Conservation (phyloP, 2,329 filamentous ascomycete species). For the Apiospora sp. region DNA sequence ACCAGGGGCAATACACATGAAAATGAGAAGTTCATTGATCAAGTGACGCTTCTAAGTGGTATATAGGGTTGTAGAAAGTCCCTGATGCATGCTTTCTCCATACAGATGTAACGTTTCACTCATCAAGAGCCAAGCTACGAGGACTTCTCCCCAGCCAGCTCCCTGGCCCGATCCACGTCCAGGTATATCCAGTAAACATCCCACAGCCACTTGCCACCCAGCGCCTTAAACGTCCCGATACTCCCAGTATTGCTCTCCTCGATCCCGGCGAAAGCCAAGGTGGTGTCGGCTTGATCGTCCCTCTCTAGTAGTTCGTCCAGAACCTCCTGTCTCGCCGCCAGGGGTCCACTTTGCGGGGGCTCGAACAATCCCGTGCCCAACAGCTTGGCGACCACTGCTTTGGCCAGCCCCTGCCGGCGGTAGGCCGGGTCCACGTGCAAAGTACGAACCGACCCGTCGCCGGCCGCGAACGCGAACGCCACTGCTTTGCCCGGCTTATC, state of each 20-base stretch:
- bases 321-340: neutral
- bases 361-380: conserved; percentile 16
- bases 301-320: neutral
- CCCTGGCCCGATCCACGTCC: conserved; percentile 11
- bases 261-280: conserved; percentile 24
- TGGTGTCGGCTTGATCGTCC: neutral
- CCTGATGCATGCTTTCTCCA: neutral
- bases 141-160: neutral
- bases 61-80: neutral
- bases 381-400: conserved; percentile 11
- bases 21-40: neutral
- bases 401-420: conserved; percentile 15
- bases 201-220: conserved; percentile 23
- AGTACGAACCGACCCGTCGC: conserved; percentile 14
- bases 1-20: neutral
- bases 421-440: conserved; percentile 22
- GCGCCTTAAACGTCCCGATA: conserved; percentile 18
- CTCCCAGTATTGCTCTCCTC: conserved; percentile 24
- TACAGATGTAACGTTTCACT: too few species aligned
- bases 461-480: conserved; percentile 24
- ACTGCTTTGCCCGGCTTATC: conserved; percentile 1
- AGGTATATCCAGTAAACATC: conserved; percentile 25
- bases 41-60: neutral
- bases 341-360: neutral
- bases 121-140: neutral